A percentile compares a stretch with the other conserved stretches of the same genome.
Conservation (phyloP, 306 rosid genomes). For the Benincasa hispida region DNA sequence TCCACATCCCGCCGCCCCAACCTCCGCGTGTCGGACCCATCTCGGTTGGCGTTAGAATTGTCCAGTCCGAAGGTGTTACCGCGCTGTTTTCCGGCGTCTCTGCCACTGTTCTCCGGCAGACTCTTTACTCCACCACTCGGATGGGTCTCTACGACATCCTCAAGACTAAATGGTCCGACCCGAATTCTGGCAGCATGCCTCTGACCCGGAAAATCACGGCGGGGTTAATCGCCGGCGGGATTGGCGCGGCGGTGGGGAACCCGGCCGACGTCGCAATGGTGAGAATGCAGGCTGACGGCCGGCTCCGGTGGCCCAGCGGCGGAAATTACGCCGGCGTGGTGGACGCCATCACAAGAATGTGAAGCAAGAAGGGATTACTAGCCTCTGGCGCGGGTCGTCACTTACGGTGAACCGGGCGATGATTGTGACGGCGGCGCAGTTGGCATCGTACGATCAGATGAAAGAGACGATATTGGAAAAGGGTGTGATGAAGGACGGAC, state of each 20-base stretch:
- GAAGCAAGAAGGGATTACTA: constrained; percentile 45
- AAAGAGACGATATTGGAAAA: constrained; percentile 54
- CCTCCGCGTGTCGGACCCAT: constrained; percentile 27
- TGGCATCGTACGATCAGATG: constrained; percentile 68
- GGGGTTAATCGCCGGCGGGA: constrained; percentile 55
- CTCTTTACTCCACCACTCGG: constrained; percentile 8
- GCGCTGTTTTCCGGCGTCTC: constrained; percentile 4
- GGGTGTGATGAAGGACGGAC: constrained; percentile 51
- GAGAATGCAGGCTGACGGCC: constrained; percentile 83
- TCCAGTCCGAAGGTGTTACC: neutral
- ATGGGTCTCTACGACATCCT: constrained; percentile 8
- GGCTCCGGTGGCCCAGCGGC: constrained; percentile 48
- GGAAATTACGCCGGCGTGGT: constrained; percentile 59
- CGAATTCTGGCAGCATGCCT: constrained; percentile 27
- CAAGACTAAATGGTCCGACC: constrained; percentile 55
- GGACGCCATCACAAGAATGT: constrained; percentile 55
- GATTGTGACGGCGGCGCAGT: constrained; percentile 86
- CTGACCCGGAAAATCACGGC: constrained; percentile 35
- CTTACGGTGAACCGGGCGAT: constrained; percentile 89
- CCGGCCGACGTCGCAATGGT: constrained; percentile 95
- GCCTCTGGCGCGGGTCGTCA: constrained; percentile 85
- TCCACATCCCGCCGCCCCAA: neutral
- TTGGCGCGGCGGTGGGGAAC: constrained; percentile 76
- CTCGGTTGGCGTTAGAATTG: constrained; percentile 1
- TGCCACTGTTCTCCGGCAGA: constrained; percentile 6